Conservation (phyloP, 2,329 filamentous ascomycete species). For the Colletotrichum caudatum region DNA sequence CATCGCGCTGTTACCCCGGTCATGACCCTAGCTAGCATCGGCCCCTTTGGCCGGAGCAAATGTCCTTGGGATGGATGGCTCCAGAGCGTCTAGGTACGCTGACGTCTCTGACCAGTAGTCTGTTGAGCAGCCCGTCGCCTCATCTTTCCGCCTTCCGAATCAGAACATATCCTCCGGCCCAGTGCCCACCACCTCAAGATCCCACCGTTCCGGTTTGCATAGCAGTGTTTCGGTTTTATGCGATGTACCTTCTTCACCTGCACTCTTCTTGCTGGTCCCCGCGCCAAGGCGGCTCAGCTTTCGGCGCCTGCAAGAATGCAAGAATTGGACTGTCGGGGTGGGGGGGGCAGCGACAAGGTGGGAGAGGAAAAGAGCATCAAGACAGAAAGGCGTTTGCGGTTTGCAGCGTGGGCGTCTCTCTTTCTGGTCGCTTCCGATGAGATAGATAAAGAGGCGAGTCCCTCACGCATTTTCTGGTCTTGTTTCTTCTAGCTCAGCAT, state of each 20-base stretch:
- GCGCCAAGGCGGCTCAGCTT: constrained; percentile 25
- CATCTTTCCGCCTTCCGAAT: constrained; percentile 33
- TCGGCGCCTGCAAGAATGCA: constrained; percentile 1
- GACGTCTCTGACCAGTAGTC: too few relatives aligned
- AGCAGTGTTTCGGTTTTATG: constrained; percentile 37
- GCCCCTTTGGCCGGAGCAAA: constrained; percentile 27
- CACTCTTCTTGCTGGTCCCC: background rate
- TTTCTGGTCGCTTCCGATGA: background rate
- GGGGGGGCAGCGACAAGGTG: background rate
- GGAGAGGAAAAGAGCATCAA: background rate
- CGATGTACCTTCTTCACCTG: constrained; percentile 22
- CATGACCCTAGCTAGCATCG: constrained; percentile 23
- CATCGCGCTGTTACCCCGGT: constrained; percentile 1
- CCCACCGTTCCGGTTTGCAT: constrained; percentile 34
- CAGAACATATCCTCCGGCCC: constrained; percentile 33
- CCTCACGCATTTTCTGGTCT: background rate
- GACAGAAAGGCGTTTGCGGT: constrained; percentile 12
- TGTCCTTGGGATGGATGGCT: background rate
- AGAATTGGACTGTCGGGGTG: constrained; percentile 9
- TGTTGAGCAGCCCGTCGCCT: constrained; percentile 8
- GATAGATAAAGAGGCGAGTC: constrained; percentile 31
- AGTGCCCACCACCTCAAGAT: constrained; percentile 30
- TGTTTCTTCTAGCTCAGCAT: constrained; percentile 14
- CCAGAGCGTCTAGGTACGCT: constrained; percentile 12
- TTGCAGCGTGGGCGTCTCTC: background rate